Conservation (phyloP, 345 rosid species). For the Boechera retrofracta region DNA sequence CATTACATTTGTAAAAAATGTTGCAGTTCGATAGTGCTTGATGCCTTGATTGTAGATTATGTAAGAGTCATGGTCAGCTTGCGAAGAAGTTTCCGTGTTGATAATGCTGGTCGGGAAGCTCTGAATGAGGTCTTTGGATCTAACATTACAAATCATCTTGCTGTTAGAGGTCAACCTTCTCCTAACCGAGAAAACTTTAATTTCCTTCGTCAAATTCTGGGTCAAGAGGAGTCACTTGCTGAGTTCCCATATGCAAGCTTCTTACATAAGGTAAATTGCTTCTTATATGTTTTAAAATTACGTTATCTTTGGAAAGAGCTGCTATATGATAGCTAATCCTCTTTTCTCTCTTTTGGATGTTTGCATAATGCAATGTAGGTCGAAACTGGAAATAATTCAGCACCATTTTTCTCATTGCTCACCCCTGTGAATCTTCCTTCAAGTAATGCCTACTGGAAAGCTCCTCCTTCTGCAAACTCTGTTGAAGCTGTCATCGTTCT, state of each 20-base stretch:
- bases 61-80: conserved; percentile 81
- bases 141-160: conserved; percentile 44
- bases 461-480: conserved; percentile 65
- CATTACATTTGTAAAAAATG: conserved; percentile 74
- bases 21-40: conserved; percentile 69
- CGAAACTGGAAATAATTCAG: conserved; percentile 86
- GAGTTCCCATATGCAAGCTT: conserved; percentile 94
- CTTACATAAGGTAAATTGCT: conserved; percentile 60
- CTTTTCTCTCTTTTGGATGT: conserved; percentile 31
- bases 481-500: conserved; percentile 77
- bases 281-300: conserved; percentile 9
- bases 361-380: conserved; percentile 59
- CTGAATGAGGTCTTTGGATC: conserved; percentile 66
- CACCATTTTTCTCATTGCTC: conserved; percentile 76
- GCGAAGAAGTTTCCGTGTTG: conserved; percentile 77
- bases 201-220: conserved; percentile 55
- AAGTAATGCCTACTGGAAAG: conserved; percentile 76
- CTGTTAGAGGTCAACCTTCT: conserved; percentile 53
- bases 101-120: conserved; percentile 69
- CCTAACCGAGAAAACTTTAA: conserved; percentile 43
- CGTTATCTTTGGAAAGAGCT: neutral
- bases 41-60: conserved; percentile 83
- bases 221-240: conserved; percentile 81
- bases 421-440: conserved; percentile 69
- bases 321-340: conserved; percentile 22